Evolutionary conservation across 345 rosid species (phyloP).

Genomic region (Clausena lansium): DNA sequence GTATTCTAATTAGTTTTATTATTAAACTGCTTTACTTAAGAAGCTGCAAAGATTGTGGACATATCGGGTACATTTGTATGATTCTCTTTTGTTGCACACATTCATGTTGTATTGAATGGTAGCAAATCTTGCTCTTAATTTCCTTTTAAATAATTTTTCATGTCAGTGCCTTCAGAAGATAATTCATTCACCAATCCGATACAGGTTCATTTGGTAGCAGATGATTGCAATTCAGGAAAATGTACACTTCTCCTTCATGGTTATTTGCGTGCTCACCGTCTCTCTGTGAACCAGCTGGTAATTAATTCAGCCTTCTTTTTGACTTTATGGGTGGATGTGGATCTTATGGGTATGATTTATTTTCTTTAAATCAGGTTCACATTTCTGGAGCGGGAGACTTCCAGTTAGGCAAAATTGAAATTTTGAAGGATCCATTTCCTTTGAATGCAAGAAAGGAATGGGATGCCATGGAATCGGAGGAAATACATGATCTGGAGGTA

Average conservation of each 20-base stretch:
- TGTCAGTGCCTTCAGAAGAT: background rate
- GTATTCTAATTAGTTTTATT: constrained; percentile 30
- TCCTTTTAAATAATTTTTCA: background rate
- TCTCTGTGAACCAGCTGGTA: constrained; percentile 93
- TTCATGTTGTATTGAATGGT: background rate
- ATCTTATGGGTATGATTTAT: constrained; percentile 16
- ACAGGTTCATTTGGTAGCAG: constrained; percentile 57
- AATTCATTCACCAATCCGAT: background rate
- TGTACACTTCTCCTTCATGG: constrained; percentile 75
- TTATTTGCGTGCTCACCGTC: constrained; percentile 61
- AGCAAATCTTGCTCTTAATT: background rate
- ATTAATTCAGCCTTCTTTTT: constrained; percentile 14
- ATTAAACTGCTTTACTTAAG: background rate
- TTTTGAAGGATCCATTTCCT: constrained; percentile 77
- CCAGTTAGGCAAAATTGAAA: constrained; percentile 74
- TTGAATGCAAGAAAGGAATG: constrained; percentile 56
- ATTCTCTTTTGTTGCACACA: background rate
- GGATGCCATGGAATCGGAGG: constrained; percentile 75
- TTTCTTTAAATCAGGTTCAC: constrained; percentile 56
- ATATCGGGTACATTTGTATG: background rate
- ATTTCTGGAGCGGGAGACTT: constrained; percentile 89
- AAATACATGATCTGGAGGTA: constrained; percentile 59
- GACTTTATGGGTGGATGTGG: constrained; percentile 17
- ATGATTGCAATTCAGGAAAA: constrained; percentile 50
- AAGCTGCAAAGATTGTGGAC: background rate